A percentile compares a stretch with the other conserved stretches of the same genome.
Evolutionary conservation across 495 filamentous ascomycete species (phyloP).

Genomic region (Podospora australis): DNA sequence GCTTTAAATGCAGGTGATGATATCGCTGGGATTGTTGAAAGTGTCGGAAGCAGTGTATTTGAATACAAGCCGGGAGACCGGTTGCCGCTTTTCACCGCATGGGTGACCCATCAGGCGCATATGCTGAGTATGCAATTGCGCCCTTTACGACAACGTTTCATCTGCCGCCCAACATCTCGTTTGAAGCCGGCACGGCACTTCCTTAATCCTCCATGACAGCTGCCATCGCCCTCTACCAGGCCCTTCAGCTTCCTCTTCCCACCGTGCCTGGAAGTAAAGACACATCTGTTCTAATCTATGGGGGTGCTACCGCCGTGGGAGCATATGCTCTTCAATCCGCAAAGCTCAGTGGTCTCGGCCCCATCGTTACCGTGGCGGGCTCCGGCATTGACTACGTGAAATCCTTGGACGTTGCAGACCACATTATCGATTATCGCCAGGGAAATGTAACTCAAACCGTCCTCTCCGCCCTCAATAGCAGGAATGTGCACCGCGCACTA

Average conservation of each 20-base stretch:
- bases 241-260: slow-evolving; percentile 23
- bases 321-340: slow-evolving; percentile 37
- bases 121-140: slow-evolving; percentile 36
- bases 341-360: slow-evolving; percentile 30
- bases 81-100: slow-evolving; percentile 36
- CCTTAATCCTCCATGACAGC: slow-evolving; percentile 39
- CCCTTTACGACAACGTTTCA: slow-evolving; percentile 34
- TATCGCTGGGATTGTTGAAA: slow-evolving; percentile 34
- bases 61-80: slow-evolving; percentile 39
- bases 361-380: slow-evolving; percentile 36
- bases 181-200: slow-evolving; percentile 38
- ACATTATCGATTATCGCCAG: slow-evolving; percentile 38
- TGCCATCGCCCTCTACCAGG: slow-evolving; percentile 30
- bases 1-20: slow-evolving; percentile 35
- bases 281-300: slow-evolving; percentile 32
- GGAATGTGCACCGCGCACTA: slow-evolving; percentile 23
- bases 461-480: slow-evolving; percentile 26
- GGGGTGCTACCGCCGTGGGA: slow-evolving; percentile 33
- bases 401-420: slow-evolving; percentile 25
- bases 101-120: slow-evolving; percentile 23
- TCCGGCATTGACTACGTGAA: slow-evolving; percentile 28
- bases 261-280: slow-evolving; percentile 10
- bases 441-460: slow-evolving; percentile 29
- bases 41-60: slow-evolving; percentile 31
- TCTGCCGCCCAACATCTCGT: slow-evolving; percentile 32